phyloP scores from a whole-genome alignment of 768 basidiomycete genomes.

The Mycena haematopus region DNA sequence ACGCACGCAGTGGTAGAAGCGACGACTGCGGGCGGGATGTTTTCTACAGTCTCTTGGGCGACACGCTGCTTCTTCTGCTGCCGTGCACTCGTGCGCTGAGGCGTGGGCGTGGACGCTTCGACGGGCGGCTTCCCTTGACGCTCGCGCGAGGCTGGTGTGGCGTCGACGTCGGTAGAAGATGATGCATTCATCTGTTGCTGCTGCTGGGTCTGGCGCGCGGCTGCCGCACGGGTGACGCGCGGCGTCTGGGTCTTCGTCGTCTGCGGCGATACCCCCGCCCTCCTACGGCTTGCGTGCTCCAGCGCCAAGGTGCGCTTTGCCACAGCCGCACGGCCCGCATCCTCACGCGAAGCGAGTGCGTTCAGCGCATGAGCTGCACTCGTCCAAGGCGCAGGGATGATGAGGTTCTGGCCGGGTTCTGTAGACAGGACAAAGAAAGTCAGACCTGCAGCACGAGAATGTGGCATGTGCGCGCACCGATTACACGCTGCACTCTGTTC shows the following conservation, averaged over 20 bases:
- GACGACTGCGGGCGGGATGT: conserved; percentile 6
- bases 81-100: conserved; percentile 20
- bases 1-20: background rate
- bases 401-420: conserved; percentile 22
- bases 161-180: background rate
- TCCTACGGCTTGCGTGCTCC: conserved; percentile 10
- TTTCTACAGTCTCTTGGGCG: background rate
- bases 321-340: background rate
- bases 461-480: conserved; percentile 14
- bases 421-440: background rate
- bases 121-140: background rate
- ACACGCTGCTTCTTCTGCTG: conserved; percentile 14
- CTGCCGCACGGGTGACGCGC: conserved; percentile 22
- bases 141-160: background rate
- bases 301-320: conserved; percentile 6
- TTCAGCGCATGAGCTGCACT: conserved; percentile 7
- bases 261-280: conserved; percentile 8
- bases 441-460: background rate
- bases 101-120: conserved; percentile 7
- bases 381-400: conserved; percentile 15
- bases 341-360: conserved; percentile 6
- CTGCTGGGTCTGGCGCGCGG: conserved; percentile 8
- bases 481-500: conserved; percentile 48
- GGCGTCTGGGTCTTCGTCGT: conserved; percentile 8
- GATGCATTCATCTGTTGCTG: background rate